Conservation (phyloP, 257 asterid genomes). For the Paulownia fortunei region DNA sequence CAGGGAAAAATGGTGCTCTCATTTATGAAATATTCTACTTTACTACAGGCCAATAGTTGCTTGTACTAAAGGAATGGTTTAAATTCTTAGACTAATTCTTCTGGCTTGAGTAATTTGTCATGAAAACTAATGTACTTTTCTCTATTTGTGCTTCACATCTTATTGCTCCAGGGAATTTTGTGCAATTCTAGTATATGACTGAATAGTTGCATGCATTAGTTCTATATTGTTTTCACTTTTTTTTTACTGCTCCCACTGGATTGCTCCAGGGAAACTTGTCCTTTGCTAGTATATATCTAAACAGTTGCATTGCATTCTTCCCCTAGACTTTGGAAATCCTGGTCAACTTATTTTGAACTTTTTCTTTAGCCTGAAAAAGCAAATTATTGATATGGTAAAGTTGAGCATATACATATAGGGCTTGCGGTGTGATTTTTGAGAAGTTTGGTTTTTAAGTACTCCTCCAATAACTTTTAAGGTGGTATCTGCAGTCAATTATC, state of each 20-base stretch:
- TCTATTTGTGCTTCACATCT: neutral
- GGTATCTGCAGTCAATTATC: neutral
- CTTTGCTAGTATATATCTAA: neutral
- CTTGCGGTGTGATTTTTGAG: neutral
- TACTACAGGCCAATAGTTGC: neutral
- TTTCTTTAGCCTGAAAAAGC: neutral
- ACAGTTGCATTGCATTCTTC: neutral
- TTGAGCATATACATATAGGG: neutral
- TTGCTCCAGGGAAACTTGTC: neutral
- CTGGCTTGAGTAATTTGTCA: conserved; percentile 9
- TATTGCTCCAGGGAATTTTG: neutral
- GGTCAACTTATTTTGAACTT: neutral
- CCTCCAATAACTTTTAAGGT: neutral
- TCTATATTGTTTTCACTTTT: neutral
- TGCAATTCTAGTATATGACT: neutral
- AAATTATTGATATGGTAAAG: neutral
- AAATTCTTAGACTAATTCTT: conserved; percentile 17
- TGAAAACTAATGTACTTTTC: neutral
- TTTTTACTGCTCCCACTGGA: neutral
- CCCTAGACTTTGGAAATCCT: neutral
- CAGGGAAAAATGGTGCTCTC: neutral
- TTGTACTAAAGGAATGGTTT: neutral
- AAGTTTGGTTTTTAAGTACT: neutral
- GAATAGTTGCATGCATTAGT: neutral
- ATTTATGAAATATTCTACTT: neutral